A percentile compares a stretch with the other conserved stretches of the same genome.
Evolutionary conservation across 2,329 filamentous ascomycete species (phyloP).

Genomic region (Acrodontium crateriforme): DNA sequence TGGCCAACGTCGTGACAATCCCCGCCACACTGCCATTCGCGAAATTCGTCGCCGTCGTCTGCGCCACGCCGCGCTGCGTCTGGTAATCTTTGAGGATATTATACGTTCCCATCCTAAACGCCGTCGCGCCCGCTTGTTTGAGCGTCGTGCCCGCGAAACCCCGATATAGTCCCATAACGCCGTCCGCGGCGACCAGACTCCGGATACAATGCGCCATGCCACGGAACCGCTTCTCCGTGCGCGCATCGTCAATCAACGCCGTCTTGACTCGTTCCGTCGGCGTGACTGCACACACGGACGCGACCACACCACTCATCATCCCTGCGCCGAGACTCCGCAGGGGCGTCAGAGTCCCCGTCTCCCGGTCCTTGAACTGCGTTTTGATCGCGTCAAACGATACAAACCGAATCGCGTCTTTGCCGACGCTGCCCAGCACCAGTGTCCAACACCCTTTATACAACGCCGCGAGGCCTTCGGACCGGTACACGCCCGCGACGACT

Average conservation of each 20-base stretch:
- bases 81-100: constrained; percentile 50
- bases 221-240: constrained; percentile 35
- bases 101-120: constrained; percentile 48
- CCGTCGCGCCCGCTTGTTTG: constrained; percentile 49
- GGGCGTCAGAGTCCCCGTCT: constrained; percentile 43
- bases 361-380: constrained; percentile 39
- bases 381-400: constrained; percentile 54
- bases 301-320: constrained; percentile 49
- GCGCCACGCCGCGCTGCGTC: constrained; percentile 31
- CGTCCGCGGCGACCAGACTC: constrained; percentile 38
- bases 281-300: constrained; percentile 51
- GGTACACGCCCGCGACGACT: constrained; percentile 42
- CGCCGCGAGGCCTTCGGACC: constrained; percentile 42
- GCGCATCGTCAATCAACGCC: constrained; percentile 49
- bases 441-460: constrained; percentile 51
- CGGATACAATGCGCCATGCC: constrained; percentile 38
- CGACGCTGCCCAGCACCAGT: constrained; percentile 45
- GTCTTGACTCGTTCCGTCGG: constrained; percentile 58
- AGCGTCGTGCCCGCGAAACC: constrained; percentile 47
- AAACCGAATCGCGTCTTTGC: constrained; percentile 53
- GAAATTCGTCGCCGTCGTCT: constrained; percentile 43
- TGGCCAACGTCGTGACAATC: constrained; percentile 44
- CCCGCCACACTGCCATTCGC: constrained; percentile 48
- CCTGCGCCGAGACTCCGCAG: constrained; percentile 46
- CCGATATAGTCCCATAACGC: constrained; percentile 41